Conservation (phyloP, 2,329 filamentous ascomycete genomes). For the Fusarium nanum region DNA sequence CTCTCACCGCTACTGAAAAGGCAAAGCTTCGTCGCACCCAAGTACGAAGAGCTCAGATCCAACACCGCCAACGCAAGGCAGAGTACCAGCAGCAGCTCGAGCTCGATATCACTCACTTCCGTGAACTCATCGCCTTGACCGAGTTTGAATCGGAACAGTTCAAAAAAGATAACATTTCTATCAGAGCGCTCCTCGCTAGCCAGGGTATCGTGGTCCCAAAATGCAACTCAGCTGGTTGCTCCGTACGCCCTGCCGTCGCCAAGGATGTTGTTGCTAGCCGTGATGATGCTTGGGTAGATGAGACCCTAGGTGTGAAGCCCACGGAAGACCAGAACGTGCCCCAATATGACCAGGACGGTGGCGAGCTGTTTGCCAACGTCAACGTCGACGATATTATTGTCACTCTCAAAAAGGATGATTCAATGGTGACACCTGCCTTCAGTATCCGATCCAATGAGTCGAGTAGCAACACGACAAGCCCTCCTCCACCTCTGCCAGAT, state of each 20-base stretch:
- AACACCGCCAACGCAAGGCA: slow-evolving; percentile 67
- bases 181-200: slow-evolving; percentile 51
- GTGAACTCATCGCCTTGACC: slow-evolving; percentile 58
- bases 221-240: slow-evolving; percentile 19
- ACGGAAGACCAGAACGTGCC: neutral
- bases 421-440: slow-evolving; percentile 57
- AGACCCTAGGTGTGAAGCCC: slow-evolving; percentile 17
- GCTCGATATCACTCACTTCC: slow-evolving; percentile 60
- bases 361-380: slow-evolving; percentile 51
- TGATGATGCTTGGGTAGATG: slow-evolving; percentile 39
- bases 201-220: slow-evolving; percentile 40
- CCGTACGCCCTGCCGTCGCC: slow-evolving; percentile 1
- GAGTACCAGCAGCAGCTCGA: slow-evolving; percentile 67
- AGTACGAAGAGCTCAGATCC: slow-evolving; percentile 64
- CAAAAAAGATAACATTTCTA: slow-evolving; percentile 57
- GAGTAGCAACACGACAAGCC: slow-evolving; percentile 34
- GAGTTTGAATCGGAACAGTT: slow-evolving; percentile 56
- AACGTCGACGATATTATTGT: slow-evolving; percentile 55
- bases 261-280: slow-evolving; percentile 1
- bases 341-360: slow-evolving; percentile 15
- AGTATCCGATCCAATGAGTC: slow-evolving; percentile 52
- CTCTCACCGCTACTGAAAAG: slow-evolving; percentile 52
- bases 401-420: slow-evolving; percentile 56
- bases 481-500: slow-evolving; percentile 34
- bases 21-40: slow-evolving; percentile 62